Evolutionary conservation across 306 rosid genomes (phyloP), one percentile per base, ranked within the genome.

Genomic region (Vicia faba): DNA sequence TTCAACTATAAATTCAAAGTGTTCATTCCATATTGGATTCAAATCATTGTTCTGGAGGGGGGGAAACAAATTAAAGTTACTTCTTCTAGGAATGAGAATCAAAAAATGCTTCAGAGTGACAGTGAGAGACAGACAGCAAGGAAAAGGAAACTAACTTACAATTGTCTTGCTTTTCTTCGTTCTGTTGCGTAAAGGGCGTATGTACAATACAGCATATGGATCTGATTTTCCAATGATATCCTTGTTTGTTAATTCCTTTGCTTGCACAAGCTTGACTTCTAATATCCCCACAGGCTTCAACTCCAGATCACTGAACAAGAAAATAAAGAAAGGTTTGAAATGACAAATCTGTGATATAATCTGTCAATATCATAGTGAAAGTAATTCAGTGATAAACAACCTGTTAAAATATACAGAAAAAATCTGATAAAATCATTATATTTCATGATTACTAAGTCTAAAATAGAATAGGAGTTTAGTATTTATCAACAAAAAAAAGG

Each of bases 231-330:
- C 99, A 49, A 95, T 78, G 16, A 95, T 11, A 73, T 95, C 99
- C 78, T 95, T 95, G 85, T 95, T 95, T 58, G 96, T 90, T 62
- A 95, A 82, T 9, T 76, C 96, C 84, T 90, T 95, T 23, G 95
- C 99, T 82, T 95, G 99, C 67, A 95, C 99, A 78, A 95, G 97
- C 82, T 95, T 95, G 70, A 95, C 97, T 78, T 95, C 99, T 75
- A 95, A 78, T 66, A 84, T 75, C 61, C 99, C 99, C 11, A 81
- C 92, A 68, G 99, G 90, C 81, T 95, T 95, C 80, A 95, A 74
- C 82, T 95, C 99, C 78, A 95, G 76, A 68, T 95, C 96, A 84
- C 99, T 95, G 75, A 66, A 76, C 53, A 82, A 78, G 69, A 69
- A 71, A 68, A 67, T 53, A 70, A 44, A 46, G 64, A 5, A 66